A percentile compares a stretch with the other conserved stretches of the same genome.
These are phyloP conservation scores for Rhazya stricta DNA, from an alignment of 257 asterid genomes.

Conservation along the genomic window DNA sequence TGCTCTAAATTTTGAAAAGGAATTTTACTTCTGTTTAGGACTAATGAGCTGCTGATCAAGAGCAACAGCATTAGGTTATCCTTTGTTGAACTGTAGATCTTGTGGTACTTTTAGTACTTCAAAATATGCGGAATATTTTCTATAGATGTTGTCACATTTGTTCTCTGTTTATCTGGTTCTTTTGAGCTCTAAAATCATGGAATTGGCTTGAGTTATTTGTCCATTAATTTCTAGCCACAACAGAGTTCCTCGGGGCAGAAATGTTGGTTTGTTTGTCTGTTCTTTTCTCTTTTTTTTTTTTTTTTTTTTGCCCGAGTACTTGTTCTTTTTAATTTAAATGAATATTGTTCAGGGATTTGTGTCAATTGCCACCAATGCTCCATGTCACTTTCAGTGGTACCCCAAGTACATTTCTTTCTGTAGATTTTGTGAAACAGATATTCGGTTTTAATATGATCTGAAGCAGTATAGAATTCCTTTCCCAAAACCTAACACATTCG, in stretches of 20 bases:
- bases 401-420: background rate
- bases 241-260: too few relatives aligned
- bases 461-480: background rate
- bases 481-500: background rate
- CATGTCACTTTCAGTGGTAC: background rate
- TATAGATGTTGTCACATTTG: background rate
- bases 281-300: too few relatives aligned
- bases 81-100: background rate
- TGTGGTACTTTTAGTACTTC: background rate
- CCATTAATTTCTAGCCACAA: background rate
- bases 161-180: background rate
- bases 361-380: background rate
- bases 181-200: background rate
- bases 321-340: background rate
- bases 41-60: background rate
- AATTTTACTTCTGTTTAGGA: background rate
- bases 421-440: background rate
- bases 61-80: background rate
- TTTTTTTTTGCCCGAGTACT: background rate
- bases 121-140: background rate
- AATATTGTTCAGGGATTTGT: background rate
- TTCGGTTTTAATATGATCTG: background rate
- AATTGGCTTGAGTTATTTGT: background rate
- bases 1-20: background rate
- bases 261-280: too few relatives aligned